Conservation (phyloP, 1,284 basidiomycete genomes). For the Fomitopsis schrenkii region DNA sequence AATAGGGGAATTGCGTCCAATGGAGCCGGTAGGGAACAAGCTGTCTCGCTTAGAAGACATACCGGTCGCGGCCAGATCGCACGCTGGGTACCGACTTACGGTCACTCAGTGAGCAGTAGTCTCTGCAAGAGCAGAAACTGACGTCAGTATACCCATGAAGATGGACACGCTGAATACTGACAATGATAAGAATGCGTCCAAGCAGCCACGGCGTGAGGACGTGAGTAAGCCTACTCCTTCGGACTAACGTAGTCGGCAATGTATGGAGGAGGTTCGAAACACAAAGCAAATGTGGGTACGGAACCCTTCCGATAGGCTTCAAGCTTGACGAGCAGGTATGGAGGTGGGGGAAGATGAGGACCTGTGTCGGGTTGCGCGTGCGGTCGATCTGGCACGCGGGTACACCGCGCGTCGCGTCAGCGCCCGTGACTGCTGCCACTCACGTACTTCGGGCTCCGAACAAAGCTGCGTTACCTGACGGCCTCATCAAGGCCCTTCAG, state of each 20-base stretch:
- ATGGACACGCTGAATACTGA: not conserved
- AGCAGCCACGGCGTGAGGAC: not conserved
- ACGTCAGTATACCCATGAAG: not conserved
- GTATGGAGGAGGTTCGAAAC: no score
- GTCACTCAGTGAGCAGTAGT: not conserved
- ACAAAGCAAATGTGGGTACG: no score
- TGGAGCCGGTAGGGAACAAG: constrained; percentile 47
- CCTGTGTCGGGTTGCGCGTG: not conserved
- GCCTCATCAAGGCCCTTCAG: no score
- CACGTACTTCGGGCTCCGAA: no score
- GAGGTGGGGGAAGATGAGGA: not conserved
- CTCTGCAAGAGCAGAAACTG: no score
- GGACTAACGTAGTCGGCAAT: not conserved
- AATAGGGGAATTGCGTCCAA: constrained; percentile 43
- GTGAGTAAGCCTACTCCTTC: not conserved
- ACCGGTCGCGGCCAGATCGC: not conserved
- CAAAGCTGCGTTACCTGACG: no score
- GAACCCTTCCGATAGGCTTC: not conserved
- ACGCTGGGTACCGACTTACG: not conserved
- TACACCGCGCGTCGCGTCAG: not conserved
- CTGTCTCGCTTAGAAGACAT: constrained; percentile 27
- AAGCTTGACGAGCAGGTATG: not conserved
- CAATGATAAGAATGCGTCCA: not conserved
- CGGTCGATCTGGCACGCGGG: not conserved
- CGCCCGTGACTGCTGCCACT: not conserved